Percentiles rank a stretch among this genome's conserved stretches.
phyloP scores from a whole-genome alignment of 257 asterid species.

The Fraxinus excelsior region DNA sequence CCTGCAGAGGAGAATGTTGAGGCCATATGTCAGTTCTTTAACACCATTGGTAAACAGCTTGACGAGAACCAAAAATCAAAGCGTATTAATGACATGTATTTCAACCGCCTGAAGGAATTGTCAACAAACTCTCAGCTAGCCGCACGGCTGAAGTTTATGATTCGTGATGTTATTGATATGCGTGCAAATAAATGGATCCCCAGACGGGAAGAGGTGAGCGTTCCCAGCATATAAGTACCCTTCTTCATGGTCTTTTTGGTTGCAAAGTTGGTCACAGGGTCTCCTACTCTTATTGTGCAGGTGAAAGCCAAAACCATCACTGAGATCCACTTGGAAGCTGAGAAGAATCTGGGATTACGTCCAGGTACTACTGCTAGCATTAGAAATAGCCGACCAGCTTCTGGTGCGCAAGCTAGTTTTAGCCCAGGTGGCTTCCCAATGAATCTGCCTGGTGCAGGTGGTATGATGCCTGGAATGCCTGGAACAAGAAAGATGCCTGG shows the following conservation, averaged over 20 bases:
- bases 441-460: constrained; percentile 83
- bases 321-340: constrained; percentile 97
- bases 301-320: constrained; percentile 72
- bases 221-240: constrained; percentile 6
- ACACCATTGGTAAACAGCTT: constrained; percentile 79
- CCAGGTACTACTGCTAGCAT: constrained; percentile 93
- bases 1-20: constrained; percentile 97
- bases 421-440: constrained; percentile 71
- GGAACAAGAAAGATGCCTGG: constrained; percentile 88
- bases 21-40: constrained; percentile 95
- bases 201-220: constrained; percentile 80
- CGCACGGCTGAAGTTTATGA: constrained; percentile 74
- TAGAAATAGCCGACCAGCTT: constrained; percentile 57
- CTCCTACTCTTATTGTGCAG: constrained; percentile 4
- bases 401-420: constrained; percentile 59
- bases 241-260: neutral
- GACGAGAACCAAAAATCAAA: constrained; percentile 44
- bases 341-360: constrained; percentile 84
- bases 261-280: neutral
- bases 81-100: constrained; percentile 69
- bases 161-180: constrained; percentile 79
- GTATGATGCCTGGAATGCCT: constrained; percentile 99
- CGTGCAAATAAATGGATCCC: constrained; percentile 87
- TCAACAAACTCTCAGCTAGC: constrained; percentile 74
- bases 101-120: constrained; percentile 70